Base-by-base conservation (phyloP, 305 asterid genomes). In the Withania somnifera region DNA sequence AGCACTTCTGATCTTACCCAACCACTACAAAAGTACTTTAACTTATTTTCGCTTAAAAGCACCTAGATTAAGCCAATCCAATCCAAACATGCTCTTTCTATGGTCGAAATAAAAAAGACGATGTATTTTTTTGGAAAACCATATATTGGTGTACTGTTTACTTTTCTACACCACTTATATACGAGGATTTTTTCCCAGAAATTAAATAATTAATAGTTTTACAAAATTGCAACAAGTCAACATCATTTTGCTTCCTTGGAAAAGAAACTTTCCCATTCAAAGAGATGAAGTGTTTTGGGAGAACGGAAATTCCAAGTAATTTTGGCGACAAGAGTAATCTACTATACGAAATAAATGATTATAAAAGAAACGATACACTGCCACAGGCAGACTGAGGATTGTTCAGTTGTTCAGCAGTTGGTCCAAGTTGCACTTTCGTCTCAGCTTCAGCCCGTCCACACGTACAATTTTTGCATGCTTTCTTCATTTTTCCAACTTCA, bases 321-420 rank as follows among this genome's bases (percentile, higher is more conserved):
- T 8, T 42, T 57, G 64, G 11, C 7, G n/a, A 24, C 36, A 26
- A 11, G 67, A 58, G 17, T 58, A 58, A 58, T 4, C 67, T 24
- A 26, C 36, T 24, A 58, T 58, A 26, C 5, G 34, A 24, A n/a
- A 22, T 5, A 58, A 58, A 24, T 58, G 9, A 24, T 24, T 26
- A 58, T 24, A 58, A 13, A 24, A 58, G 36, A 11, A 54, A 50
- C 85, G 92, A 51, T 88, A 95, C 99, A 85, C 56, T 95, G 91
- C 98, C 98, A 86, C 98, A 95, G 54, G 97, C 94, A 83, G 99
- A 95, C 86, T 94, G 91, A 52, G 97, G 99, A 91, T 94, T 94
- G 67, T 87, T 79, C 51, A 95, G 82, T 85, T 93, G 95, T 71
- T 95, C 97, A 91, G 87, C 82, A 20, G 92, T 91, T 67, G 88